Evolutionary conservation across 371 early-diverging fungal genomes (phyloP).

Genomic region (Zopfochytrium polystomum): DNA sequence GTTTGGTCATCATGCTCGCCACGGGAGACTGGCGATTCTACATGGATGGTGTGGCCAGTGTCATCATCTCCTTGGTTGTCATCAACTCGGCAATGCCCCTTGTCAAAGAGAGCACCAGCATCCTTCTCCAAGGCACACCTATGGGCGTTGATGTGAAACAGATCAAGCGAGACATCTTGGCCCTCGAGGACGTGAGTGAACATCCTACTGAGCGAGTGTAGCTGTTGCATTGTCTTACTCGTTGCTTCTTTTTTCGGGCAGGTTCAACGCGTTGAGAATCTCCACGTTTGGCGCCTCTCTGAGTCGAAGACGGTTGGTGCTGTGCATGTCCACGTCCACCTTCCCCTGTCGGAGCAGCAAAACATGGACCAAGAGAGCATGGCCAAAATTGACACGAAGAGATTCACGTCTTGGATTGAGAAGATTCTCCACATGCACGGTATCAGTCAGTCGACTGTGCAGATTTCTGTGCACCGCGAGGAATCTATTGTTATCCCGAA

Average conservation of each 20-base stretch:
- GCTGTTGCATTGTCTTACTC: background rate
- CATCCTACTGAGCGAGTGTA: too few species aligned
- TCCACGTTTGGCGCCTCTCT: slow-evolving; percentile 22
- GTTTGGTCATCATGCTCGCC: slow-evolving; percentile 31
- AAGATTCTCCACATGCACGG: background rate
- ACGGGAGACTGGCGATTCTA: slow-evolving; percentile 9
- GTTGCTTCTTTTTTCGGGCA: background rate
- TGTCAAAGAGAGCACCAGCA: slow-evolving; percentile 26
- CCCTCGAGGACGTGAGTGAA: slow-evolving; percentile 9
- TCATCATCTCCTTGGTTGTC: slow-evolving; percentile 36
- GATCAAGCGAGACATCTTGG: background rate
- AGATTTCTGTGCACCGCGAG: background rate
- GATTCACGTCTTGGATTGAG: background rate
- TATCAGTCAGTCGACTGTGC: background rate
- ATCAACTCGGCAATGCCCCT: slow-evolving; percentile 34
- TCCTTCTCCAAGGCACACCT: slow-evolving; percentile 36
- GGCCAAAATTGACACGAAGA: background rate
- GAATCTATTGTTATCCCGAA: background rate
- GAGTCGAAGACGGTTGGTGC: slow-evolving; percentile 10
- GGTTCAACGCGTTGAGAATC: slow-evolving; percentile 9
- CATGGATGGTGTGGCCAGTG: slow-evolving; percentile 39
- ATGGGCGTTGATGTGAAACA: background rate
- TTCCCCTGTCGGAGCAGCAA: background rate
- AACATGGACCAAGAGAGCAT: background rate
- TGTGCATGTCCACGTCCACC: slow-evolving; percentile 12